These are phyloP conservation scores for Aspergillus hancockii DNA, from an alignment of 495 filamentous ascomycete genomes.

Conservation along the genomic window DNA sequence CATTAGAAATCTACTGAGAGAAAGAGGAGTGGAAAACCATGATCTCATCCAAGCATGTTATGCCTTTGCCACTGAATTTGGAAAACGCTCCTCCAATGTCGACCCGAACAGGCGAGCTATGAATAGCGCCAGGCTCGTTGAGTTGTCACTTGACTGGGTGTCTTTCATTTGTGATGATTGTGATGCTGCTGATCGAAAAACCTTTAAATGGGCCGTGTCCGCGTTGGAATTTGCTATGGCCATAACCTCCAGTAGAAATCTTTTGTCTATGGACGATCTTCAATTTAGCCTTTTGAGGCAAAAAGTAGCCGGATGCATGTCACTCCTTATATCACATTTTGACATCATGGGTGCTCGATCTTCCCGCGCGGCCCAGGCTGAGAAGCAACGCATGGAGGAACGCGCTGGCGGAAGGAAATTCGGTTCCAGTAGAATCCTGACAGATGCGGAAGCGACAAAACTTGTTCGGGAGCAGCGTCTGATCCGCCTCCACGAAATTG, in stretches of 20 bases:
- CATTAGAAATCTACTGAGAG: conserved; percentile 72
- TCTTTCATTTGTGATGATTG: conserved; percentile 98
- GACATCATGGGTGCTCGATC: conserved; percentile 98
- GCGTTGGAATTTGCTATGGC: conserved; percentile 96
- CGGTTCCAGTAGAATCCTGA: conserved; percentile 73
- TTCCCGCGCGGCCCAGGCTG: conserved; percentile 86
- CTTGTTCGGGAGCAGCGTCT: conserved; percentile 74
- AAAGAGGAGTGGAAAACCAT: conserved; percentile 81
- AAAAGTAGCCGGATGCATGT: conserved; percentile 98
- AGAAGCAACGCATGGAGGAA: conserved; percentile 78
- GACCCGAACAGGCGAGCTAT: conserved; percentile 89
- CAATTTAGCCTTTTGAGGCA: conserved; percentile 79
- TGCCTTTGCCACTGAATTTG: conserved; percentile 96
- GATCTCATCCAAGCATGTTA: conserved; percentile 99
- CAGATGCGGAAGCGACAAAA: conserved; percentile 80
- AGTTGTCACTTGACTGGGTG: conserved; percentile 93
- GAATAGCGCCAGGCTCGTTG: conserved; percentile 94
- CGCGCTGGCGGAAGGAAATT: conserved; percentile 71
- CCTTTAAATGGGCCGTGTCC: conserved; percentile 94
- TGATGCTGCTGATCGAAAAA: conserved; percentile 89
- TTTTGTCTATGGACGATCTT: conserved; percentile 79
- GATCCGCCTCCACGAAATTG: conserved; percentile 68
- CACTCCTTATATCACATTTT: conserved; percentile 94
- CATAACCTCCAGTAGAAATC: conserved; percentile 90
- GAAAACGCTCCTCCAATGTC: conserved; percentile 88